Base-by-base conservation (phyloP, 202 grass and related monocot genomes). In the Zizania palustris region DNA sequence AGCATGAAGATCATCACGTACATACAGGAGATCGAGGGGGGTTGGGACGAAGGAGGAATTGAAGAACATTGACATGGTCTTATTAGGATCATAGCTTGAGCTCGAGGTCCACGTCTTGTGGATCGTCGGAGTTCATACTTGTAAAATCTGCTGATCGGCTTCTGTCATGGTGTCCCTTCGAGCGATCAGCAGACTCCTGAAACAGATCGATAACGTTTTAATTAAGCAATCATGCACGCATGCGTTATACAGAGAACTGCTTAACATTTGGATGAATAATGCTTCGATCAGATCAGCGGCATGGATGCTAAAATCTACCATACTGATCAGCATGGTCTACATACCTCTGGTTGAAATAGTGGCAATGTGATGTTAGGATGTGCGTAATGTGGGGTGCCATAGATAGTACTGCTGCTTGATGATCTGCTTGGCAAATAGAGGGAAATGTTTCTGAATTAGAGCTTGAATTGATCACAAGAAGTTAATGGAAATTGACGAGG, bases 41-140 rank as follows among this genome's bases (percentile, higher is more conserved):
- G 34, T 28, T 40, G 35, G 19, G 71, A 16, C 12, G 43, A 5
- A 46, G 48, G 49, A 73, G 14, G n/a, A 72, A 9, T 28, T 28
- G 49, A 67, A 46, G 60, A 71, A 13, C 69, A 66, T 28, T 28
- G 28, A 28, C 2, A 28, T 28, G 28, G 2, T 12, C 67, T 68
- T 53, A 62, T 68, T 53, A 62, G 60, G 75, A 67, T 90, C 80
- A 90, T 84, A 90, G 84, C 76, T 90, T 90, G 41, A 90, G 88
- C 65, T 90, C 88, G 16, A 90, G 84, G 56, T 90, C 88, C 54
- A 90, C 65, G 6, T 90, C 84, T 58, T 90, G 80, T 44, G 70
- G 75, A 65, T 86, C 76, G 6, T 80, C 84, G 9, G 71, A 80
- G 53, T 87, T 80, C 72, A 83, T 79, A 77, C 65, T 90, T 11